These are phyloP conservation scores for Leccinum olivaceopallidum DNA, from an alignment of 768 basidiomycete species.

Conservation along the genomic window DNA sequence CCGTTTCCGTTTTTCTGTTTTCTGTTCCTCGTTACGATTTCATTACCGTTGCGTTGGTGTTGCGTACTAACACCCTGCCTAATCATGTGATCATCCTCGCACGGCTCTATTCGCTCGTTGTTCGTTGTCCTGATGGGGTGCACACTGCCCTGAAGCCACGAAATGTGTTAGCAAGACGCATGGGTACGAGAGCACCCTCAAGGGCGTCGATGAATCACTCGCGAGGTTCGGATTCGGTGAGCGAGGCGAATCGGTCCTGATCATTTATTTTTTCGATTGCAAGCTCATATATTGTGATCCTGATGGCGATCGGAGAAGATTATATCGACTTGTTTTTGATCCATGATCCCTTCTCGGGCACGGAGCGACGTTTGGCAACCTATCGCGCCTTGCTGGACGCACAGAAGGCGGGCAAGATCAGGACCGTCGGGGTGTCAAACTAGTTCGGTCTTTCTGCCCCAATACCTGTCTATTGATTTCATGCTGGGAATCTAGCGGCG, in stretches of 20 bases:
- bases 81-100: neutral
- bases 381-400: slow-evolving; percentile 70
- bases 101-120: neutral
- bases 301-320: slow-evolving; percentile 33
- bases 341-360: slow-evolving; percentile 69
- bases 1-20: neutral
- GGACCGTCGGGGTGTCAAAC: slow-evolving; percentile 80
- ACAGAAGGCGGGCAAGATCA: slow-evolving; percentile 64
- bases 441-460: slow-evolving; percentile 48
- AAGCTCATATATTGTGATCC: neutral
- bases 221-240: slow-evolving; percentile 57
- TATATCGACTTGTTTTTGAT: slow-evolving; percentile 79
- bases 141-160: slow-evolving; percentile 42
- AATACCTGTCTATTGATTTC: neutral
- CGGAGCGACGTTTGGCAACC: slow-evolving; percentile 62
- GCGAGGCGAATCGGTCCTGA: slow-evolving; percentile 14
- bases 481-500: slow-evolving; percentile 43
- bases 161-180: slow-evolving; percentile 60
- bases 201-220: slow-evolving; percentile 62
- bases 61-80: neutral
- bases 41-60: neutral
- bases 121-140: neutral
- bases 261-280: neutral
- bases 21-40: neutral
- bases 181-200: slow-evolving; percentile 61